Conservation (phyloP, 2,329 filamentous ascomycete genomes). For the Sporothrix brasiliensis region DNA sequence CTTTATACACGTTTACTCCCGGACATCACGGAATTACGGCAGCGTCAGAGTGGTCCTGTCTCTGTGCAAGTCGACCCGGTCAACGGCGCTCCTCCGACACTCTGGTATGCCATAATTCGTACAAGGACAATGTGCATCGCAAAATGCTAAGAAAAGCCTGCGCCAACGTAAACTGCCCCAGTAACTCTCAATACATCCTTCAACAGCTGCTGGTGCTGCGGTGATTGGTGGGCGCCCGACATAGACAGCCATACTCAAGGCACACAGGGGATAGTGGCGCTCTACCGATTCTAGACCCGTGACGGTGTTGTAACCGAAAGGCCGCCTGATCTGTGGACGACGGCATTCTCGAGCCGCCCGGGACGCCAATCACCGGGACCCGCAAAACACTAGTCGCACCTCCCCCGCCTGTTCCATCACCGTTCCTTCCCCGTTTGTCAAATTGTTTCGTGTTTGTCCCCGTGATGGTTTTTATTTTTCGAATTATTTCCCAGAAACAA, state of each 20-base stretch:
- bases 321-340: not conserved
- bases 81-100: not conserved
- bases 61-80: not conserved
- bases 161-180: too few species aligned
- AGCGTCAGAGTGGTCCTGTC: not conserved
- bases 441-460: not conserved
- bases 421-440: conserved; percentile 15
- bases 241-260: too few species aligned
- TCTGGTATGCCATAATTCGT: not conserved
- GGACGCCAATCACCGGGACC: not conserved
- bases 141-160: too few species aligned
- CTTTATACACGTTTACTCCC: conserved; percentile 14
- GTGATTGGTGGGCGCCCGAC: too few species aligned
- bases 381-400: not conserved
- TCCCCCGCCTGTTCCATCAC: not conserved
- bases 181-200: too few species aligned
- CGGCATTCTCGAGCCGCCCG: not conserved
- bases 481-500: not conserved
- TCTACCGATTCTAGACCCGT: too few species aligned
- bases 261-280: too few species aligned
- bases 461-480: not conserved
- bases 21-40: conserved; percentile 18
- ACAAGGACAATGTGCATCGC: too few species aligned
- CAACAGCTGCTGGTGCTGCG: too few species aligned
- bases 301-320: not conserved